phyloP scores from a whole-genome alignment of 352 stramenopile genomes.

The Pythium phragmitis region DNA sequence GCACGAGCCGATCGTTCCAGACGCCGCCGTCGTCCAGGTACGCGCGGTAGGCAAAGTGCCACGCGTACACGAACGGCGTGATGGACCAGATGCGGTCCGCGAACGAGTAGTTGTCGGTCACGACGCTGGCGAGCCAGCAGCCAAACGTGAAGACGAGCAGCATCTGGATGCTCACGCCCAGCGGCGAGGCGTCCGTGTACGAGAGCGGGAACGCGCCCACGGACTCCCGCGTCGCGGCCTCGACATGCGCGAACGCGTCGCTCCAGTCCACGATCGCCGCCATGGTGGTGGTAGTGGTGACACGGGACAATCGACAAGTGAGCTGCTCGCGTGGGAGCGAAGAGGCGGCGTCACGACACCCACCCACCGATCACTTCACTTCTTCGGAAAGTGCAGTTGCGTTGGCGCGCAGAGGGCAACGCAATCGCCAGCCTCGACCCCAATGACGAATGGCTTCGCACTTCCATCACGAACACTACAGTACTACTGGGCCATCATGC shows the following conservation, averaged over 20 bases:
- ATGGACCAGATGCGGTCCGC: conserved; percentile 94
- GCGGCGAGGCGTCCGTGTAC: conserved; percentile 36
- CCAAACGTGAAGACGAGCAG: conserved; percentile 40
- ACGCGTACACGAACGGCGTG: conserved; percentile 84
- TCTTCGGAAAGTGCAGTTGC: neutral
- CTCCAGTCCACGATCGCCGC: conserved; percentile 35
- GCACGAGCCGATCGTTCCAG: conserved; percentile 55
- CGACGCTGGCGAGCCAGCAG: conserved; percentile 60
- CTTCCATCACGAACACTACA: neutral
- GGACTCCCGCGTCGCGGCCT: conserved; percentile 35
- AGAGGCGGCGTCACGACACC: conserved; percentile 11
- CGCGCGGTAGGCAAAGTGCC: conserved; percentile 68
- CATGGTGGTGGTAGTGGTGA: neutral
- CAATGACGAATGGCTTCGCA: neutral
- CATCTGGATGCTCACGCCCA: conserved; percentile 49
- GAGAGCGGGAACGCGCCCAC: conserved; percentile 35
- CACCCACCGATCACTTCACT: no score
- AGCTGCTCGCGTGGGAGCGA: conserved; percentile 8
- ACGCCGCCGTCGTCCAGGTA: conserved; percentile 49
- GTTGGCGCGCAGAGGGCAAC: neutral
- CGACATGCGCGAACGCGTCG: conserved; percentile 31
- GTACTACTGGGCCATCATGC: conserved; percentile 4
- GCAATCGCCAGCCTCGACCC: neutral
- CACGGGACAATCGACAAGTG: conserved; percentile 5
- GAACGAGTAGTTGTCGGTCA: conserved; percentile 90